Evolutionary conservation across 768 basidiomycete species (phyloP).

Genomic region (Pleurotus ostreatus): DNA sequence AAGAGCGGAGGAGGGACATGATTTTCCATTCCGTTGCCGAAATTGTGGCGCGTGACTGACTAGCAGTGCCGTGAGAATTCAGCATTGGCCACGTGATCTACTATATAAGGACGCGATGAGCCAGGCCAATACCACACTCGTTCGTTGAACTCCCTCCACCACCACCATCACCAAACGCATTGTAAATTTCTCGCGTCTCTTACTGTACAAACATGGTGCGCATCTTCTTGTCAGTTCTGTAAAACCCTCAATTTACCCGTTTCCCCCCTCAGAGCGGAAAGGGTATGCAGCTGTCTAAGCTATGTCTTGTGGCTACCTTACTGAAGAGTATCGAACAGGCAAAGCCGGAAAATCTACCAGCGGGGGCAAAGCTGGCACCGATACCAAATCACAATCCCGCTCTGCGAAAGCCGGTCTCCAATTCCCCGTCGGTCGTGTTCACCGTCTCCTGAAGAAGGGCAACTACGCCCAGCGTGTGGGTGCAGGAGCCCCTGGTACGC

Average conservation of each 20-base stretch:
- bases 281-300: slow-evolving; percentile 18
- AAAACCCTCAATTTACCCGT: background rate
- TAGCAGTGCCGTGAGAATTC: slow-evolving; percentile 10
- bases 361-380: slow-evolving; percentile 60
- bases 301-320: background rate
- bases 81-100: slow-evolving; percentile 25
- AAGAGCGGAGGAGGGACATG: slow-evolving; percentile 2
- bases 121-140: slow-evolving; percentile 30
- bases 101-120: slow-evolving; percentile 37
- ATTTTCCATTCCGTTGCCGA: background rate
- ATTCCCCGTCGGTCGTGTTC: slow-evolving; percentile 83
- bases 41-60: background rate
- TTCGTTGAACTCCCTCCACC: slow-evolving; percentile 33
- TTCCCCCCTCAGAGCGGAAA: slow-evolving; percentile 31
- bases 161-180: slow-evolving; percentile 6
- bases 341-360: slow-evolving; percentile 65
- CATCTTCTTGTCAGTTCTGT: background rate
- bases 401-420: slow-evolving; percentile 63
- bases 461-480: slow-evolving; percentile 80
- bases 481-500: slow-evolving; percentile 68
- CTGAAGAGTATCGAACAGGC: slow-evolving; percentile 22
- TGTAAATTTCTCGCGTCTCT: slow-evolving; percentile 17
- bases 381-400: slow-evolving; percentile 52
- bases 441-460: slow-evolving; percentile 71
- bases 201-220: slow-evolving; percentile 22